phyloP scores from a whole-genome alignment of 192 early-diverging fungal genomes.

The Obelidium mucronatum region DNA sequence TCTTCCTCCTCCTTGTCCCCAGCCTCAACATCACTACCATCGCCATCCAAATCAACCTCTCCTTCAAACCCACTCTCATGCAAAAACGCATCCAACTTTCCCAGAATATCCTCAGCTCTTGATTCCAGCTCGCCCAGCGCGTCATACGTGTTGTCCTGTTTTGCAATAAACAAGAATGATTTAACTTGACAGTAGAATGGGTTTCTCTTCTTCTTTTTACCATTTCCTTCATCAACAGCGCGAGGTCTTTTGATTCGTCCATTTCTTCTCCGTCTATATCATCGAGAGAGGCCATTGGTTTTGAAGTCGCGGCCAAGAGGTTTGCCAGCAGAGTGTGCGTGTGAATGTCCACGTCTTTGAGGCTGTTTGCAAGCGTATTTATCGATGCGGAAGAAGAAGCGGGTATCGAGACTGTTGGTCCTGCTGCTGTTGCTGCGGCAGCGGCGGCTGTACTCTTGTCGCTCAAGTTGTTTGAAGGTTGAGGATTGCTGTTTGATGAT shows the following conservation, averaged over 20 bases:
- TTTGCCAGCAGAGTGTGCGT: not conserved
- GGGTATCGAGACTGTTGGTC: too few relatives aligned
- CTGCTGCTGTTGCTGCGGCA: too few relatives aligned
- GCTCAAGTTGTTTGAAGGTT: too few relatives aligned
- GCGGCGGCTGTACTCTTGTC: too few relatives aligned
- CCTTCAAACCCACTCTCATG: slow-evolving; percentile 9
- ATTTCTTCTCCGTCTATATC: not conserved
- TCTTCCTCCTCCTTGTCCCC: not conserved
- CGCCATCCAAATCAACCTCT: not conserved
- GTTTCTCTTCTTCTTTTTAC: too few relatives aligned
- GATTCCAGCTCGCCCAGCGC: slow-evolving; percentile 7
- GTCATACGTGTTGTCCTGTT: not conserved
- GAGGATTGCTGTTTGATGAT: too few relatives aligned
- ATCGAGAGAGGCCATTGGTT: not conserved
- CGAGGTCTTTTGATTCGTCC: not conserved
- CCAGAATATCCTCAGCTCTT: slow-evolving; percentile 9
- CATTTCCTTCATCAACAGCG: slow-evolving; percentile 11
- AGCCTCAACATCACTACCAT: not conserved
- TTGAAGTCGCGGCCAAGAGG: not conserved
- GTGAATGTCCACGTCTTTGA: not conserved
- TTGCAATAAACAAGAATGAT: not conserved
- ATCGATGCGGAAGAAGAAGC: too few relatives aligned
- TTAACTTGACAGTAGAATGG: not conserved
- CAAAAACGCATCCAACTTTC: slow-evolving; percentile 17
- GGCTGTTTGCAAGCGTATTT: not conserved